Percentiles rank a stretch among this genome's conserved stretches.
Conservation (phyloP, 2,329 filamentous ascomycete genomes). For the Hypoxylon sp. region DNA sequence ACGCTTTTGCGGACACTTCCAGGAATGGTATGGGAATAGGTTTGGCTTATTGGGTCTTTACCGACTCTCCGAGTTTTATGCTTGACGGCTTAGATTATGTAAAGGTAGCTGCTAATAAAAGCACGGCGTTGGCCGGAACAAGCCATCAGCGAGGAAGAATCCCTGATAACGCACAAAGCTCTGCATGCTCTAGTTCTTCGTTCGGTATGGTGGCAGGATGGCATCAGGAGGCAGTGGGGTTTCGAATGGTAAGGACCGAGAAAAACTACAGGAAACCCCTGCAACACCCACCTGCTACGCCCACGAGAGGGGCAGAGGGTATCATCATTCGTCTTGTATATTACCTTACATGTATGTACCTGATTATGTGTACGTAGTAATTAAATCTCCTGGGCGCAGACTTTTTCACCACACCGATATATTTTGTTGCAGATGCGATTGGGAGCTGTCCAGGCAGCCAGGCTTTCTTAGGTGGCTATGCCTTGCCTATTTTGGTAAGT, state of each 20-base stretch:
- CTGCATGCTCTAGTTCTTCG: slow-evolving; percentile 46
- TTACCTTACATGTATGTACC: slow-evolving; percentile 34
- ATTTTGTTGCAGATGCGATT: slow-evolving; percentile 16
- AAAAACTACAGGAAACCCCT: slow-evolving; percentile 36
- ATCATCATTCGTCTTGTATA: slow-evolving; percentile 40
- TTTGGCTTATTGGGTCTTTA: slow-evolving; percentile 32
- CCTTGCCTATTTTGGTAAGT: slow-evolving; percentile 43
- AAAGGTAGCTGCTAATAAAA: slow-evolving; percentile 43
- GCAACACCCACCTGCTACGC: slow-evolving; percentile 45
- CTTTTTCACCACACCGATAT: slow-evolving; percentile 27
- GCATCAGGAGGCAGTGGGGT: slow-evolving; percentile 49
- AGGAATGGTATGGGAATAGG: slow-evolving; percentile 31
- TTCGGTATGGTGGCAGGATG: slow-evolving; percentile 51
- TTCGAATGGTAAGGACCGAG: slow-evolving; percentile 37
- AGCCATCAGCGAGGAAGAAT: slow-evolving; percentile 37
- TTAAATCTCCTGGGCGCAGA: slow-evolving; percentile 25
- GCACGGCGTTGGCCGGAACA: slow-evolving; percentile 40
- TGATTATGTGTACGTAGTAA: slow-evolving; percentile 14
- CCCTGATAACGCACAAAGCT: slow-evolving; percentile 36
- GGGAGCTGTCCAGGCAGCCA: not conserved
- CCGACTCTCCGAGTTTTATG: slow-evolving; percentile 37
- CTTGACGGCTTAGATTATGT: slow-evolving; percentile 31
- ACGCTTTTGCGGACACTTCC: slow-evolving; percentile 45
- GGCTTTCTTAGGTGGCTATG: slow-evolving; percentile 8
- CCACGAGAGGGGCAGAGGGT: slow-evolving; percentile 44